Evolutionary conservation across 176 grass and related monocot genomes (phyloP).

Genomic region (Phoenix roebelenii): DNA sequence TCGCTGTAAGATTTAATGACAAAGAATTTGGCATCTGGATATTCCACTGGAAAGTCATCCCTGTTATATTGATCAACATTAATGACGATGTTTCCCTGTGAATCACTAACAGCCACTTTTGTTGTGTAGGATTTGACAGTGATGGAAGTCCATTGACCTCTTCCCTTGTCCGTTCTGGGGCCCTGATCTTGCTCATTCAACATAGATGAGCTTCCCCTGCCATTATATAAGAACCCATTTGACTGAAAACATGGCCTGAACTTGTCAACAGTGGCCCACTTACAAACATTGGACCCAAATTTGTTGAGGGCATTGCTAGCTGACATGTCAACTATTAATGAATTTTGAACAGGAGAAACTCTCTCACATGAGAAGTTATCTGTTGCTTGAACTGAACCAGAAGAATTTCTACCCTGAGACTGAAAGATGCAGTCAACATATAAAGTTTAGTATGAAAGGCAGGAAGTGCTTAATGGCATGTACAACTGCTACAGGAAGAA

Average conservation of each 20-base stretch:
- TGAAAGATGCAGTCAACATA: too few species aligned
- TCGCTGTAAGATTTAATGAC: constrained; percentile 84
- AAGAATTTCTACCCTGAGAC: background rate
- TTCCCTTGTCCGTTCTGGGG: constrained; percentile 24
- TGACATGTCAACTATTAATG: constrained; percentile 16
- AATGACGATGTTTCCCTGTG: constrained; percentile 52
- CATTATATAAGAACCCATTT: too few species aligned
- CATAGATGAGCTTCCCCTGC: too few species aligned
- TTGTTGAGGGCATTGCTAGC: constrained; percentile 25
- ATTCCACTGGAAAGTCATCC: constrained; percentile 46
- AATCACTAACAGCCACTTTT: constrained; percentile 26
- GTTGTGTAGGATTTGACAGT: constrained; percentile 34
- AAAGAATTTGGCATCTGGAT: constrained; percentile 80
- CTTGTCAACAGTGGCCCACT: constrained; percentile 38
- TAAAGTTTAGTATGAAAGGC: too few species aligned
- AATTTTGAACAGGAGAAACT: constrained; percentile 23
- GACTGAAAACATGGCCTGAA: constrained; percentile 22
- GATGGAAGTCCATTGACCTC: constrained; percentile 15
- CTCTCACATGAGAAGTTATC: constrained; percentile 16
- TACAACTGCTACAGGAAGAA: too few species aligned
- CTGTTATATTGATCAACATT: constrained; percentile 49
- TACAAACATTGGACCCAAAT: constrained; percentile 5
- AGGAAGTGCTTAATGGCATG: constrained; percentile 1
- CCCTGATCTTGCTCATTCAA: constrained; percentile 23
- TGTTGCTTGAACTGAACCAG: constrained; percentile 17